Conservation (phyloP, 805 yeast species). For the Ogataea nonfermentans region DNA sequence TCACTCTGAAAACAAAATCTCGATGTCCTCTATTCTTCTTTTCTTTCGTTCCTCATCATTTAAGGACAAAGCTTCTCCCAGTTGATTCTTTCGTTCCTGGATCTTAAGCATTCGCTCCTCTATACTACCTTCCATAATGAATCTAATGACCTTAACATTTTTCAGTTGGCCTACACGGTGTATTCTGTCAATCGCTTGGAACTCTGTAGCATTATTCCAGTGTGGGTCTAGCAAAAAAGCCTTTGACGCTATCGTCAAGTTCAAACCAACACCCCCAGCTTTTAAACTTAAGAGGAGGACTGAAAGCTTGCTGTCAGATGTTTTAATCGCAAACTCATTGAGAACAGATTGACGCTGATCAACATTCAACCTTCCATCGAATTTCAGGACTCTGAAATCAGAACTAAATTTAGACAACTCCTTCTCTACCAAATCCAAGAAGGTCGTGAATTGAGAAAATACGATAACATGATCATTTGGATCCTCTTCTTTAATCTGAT, state of each 20-base stretch:
- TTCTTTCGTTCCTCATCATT: conserved; percentile 73
- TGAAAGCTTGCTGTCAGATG: conserved; percentile 29
- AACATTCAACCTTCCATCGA: conserved; percentile 78
- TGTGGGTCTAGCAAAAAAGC: conserved; percentile 95
- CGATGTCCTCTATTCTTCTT: conserved; percentile 69
- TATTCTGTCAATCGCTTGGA: conserved; percentile 87
- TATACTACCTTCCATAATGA: conserved; percentile 77
- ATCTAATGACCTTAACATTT: conserved; percentile 71
- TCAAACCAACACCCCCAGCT: conserved; percentile 94
- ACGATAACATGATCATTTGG: conserved; percentile 77
- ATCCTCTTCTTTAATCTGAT: conserved; percentile 49
- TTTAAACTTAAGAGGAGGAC: conserved; percentile 73
- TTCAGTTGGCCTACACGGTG: conserved; percentile 86
- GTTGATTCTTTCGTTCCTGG: conserved; percentile 77
- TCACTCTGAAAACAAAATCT: conserved; percentile 56
- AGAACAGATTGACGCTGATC: conserved; percentile 63
- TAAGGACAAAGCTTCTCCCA: conserved; percentile 76
- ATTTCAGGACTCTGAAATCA: conserved; percentile 59
- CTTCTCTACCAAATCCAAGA: conserved; percentile 66
- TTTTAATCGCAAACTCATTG: conserved; percentile 44
- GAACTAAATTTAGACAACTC: conserved; percentile 48
- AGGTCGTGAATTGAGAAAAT: conserved; percentile 87
- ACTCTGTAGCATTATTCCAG: conserved; percentile 94
- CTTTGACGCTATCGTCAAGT: conserved; percentile 76
- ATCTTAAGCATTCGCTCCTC: conserved; percentile 87